A percentile compares a stretch with the other conserved stretches of the same genome.
phyloP scores from a whole-genome alignment of 2,329 filamentous ascomycete genomes.

The Zasmidium cellare region DNA sequence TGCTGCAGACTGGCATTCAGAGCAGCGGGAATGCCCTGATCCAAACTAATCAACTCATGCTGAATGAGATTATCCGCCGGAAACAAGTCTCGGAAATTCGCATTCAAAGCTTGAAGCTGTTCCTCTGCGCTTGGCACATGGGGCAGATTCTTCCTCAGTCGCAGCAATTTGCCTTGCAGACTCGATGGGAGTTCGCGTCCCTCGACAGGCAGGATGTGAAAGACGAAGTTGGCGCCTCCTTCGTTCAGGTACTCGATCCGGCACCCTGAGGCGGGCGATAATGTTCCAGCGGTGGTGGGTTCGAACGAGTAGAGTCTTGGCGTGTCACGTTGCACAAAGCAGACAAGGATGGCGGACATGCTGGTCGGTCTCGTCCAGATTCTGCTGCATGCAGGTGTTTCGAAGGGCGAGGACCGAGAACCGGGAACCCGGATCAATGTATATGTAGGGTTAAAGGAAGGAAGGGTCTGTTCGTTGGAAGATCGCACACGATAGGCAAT shows the following conservation, averaged over 20 bases:
- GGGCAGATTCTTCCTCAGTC: conserved; percentile 34
- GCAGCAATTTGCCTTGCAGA: conserved; percentile 30
- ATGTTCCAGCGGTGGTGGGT: conserved; percentile 1
- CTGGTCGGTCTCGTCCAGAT: no score
- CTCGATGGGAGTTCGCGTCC: conserved; percentile 15
- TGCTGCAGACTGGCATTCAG: conserved; percentile 28
- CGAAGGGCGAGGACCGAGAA: no score
- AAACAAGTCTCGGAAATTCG: conserved; percentile 32
- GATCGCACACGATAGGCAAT: not conserved
- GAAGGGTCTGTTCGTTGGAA: not conserved
- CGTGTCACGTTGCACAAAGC: conserved; percentile 15
- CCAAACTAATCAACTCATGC: conserved; percentile 30
- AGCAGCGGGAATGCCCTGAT: conserved; percentile 15
- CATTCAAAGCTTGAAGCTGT: conserved; percentile 28
- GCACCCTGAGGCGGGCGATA: conserved; percentile 6
- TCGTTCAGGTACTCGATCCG: conserved; percentile 36
- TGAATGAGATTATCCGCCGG: conserved; percentile 31
- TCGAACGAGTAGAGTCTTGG: conserved; percentile 17
- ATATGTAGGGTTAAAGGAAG: not conserved
- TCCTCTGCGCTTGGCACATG: conserved; percentile 29
- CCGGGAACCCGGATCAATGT: not conserved
- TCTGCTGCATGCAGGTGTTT: not conserved
- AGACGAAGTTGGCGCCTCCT: conserved; percentile 40
- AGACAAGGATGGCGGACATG: conserved; percentile 15
- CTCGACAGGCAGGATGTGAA: conserved; percentile 22